phyloP scores from a whole-genome alignment of 352 stramenopile genomes.

The Phytophthora syringae region DNA sequence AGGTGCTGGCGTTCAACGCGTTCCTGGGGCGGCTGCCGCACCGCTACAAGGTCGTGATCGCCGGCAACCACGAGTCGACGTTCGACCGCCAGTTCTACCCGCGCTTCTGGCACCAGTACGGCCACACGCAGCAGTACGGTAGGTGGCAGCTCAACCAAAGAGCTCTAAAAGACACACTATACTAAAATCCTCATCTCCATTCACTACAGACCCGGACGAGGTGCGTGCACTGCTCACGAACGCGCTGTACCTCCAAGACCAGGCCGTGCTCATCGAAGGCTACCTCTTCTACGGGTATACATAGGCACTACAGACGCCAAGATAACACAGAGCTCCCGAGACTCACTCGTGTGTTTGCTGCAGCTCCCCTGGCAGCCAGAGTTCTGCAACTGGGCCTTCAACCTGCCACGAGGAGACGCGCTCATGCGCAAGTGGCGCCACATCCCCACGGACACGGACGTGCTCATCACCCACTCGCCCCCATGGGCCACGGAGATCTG shows the following conservation, averaged over 20 bases:
- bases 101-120: conserved; percentile 75
- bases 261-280: conserved; percentile 73
- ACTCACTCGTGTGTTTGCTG: not conserved
- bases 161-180: too few relatives aligned
- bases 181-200: too few relatives aligned
- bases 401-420: conserved; percentile 56
- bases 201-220: conserved; percentile 57
- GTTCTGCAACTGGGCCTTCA: conserved; percentile 89
- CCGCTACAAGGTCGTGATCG: conserved; percentile 80
- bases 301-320: not conserved
- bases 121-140: conserved; percentile 67
- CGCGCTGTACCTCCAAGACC: conserved; percentile 79
- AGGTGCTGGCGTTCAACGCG: conserved; percentile 74
- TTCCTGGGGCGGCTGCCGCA: conserved; percentile 76
- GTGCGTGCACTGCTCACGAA: conserved; percentile 80
- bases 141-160: too few relatives aligned
- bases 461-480: conserved; percentile 91
- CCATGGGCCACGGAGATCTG: conserved; percentile 78
- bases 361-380: conserved; percentile 82
- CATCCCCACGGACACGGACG: conserved; percentile 74
- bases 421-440: conserved; percentile 52
- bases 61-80: conserved; percentile 85
- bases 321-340: too few relatives aligned
- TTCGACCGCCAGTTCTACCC: conserved; percentile 79
- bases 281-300: conserved; percentile 83